Conservation (phyloP, 2,329 filamentous ascomycete species). For the Thelonectria discophora region DNA sequence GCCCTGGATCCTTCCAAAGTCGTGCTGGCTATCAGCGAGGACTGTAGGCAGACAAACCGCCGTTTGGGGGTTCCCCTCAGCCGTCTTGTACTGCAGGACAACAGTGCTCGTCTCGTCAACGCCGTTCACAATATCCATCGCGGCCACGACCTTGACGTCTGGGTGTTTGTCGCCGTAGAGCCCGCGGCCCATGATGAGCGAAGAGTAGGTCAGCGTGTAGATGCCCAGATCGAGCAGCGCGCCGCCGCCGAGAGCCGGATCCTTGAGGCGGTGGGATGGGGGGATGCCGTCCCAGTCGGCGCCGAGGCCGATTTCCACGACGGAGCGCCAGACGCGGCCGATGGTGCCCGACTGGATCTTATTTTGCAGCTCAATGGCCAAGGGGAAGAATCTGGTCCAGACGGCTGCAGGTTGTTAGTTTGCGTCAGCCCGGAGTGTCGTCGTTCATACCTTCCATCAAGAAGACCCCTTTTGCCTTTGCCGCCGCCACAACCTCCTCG, state of each 20-base stretch:
- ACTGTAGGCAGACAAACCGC: conserved; percentile 52
- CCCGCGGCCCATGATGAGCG: conserved; percentile 45
- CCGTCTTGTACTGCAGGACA: conserved; percentile 48
- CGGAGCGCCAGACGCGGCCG: conserved; percentile 50
- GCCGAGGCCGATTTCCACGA: conserved; percentile 50
- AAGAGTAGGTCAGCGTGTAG: conserved; percentile 51
- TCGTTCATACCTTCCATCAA: conserved; percentile 48
- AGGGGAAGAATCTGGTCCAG: conserved; percentile 54
- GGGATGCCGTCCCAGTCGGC: conserved; percentile 45
- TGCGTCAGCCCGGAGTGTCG: background rate
- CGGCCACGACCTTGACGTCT: conserved; percentile 47
- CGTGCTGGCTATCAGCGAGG: conserved; percentile 30
- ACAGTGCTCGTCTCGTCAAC: conserved; percentile 48
- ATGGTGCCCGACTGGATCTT: conserved; percentile 51
- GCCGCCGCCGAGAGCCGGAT: conserved; percentile 52
- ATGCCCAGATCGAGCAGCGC: conserved; percentile 54
- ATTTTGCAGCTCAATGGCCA: conserved; percentile 46
- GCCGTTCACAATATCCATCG: conserved; percentile 47
- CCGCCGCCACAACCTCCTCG: conserved; percentile 49
- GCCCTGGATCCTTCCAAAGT: conserved; percentile 51
- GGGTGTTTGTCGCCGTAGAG: conserved; percentile 39
- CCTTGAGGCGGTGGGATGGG: conserved; percentile 45
- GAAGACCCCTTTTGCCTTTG: conserved; percentile 51
- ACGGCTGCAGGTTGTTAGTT: conserved; percentile 39
- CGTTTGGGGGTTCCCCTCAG: conserved; percentile 44